phyloP scores from a whole-genome alignment of 1,284 basidiomycete genomes.

The Cryptococcus sp. region DNA sequence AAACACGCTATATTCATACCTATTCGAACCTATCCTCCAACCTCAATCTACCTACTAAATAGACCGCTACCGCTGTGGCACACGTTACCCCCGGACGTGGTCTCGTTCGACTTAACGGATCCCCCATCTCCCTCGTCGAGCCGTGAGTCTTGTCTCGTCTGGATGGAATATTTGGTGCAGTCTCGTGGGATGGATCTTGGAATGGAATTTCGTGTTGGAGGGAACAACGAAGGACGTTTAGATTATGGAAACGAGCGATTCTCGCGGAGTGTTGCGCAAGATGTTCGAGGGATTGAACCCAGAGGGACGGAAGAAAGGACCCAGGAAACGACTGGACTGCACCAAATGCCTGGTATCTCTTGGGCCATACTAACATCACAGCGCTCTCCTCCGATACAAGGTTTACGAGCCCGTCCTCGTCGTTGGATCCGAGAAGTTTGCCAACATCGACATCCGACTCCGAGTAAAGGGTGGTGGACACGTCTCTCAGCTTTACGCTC shows the following conservation, averaged over 20 bases:
- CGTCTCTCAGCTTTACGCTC: constrained; percentile 97
- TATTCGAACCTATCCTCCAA: not conserved
- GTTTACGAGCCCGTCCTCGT: constrained; percentile 95
- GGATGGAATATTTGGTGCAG: not conserved
- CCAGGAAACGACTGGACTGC: too few species aligned
- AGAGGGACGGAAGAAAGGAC: too few species aligned
- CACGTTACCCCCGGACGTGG: constrained; percentile 96
- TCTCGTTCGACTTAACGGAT: constrained; percentile 94
- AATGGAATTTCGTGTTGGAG: constrained; percentile 2
- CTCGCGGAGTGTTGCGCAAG: too few species aligned
- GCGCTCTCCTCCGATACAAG: constrained; percentile 92
- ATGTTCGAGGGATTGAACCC: too few species aligned
- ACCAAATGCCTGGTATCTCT: too few species aligned
- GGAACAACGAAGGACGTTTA: not conserved
- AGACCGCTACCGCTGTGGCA: constrained; percentile 93
- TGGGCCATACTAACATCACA: constrained; percentile 9
- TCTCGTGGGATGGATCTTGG: not conserved
- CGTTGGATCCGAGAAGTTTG: constrained; percentile 78
- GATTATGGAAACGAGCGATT: not conserved
- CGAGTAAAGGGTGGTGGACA: constrained; percentile 99
- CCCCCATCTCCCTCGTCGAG: constrained; percentile 90
- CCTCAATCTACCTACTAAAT: not conserved
- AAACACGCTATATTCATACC: not conserved
- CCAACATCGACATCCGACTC: constrained; percentile 89
- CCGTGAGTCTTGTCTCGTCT: constrained; percentile 51